A percentile compares a stretch with the other conserved stretches of the same genome.
Evolutionary conservation across 2,329 filamentous ascomycete genomes (phyloP).

Genomic region (Blastomyces emzantsi): DNA sequence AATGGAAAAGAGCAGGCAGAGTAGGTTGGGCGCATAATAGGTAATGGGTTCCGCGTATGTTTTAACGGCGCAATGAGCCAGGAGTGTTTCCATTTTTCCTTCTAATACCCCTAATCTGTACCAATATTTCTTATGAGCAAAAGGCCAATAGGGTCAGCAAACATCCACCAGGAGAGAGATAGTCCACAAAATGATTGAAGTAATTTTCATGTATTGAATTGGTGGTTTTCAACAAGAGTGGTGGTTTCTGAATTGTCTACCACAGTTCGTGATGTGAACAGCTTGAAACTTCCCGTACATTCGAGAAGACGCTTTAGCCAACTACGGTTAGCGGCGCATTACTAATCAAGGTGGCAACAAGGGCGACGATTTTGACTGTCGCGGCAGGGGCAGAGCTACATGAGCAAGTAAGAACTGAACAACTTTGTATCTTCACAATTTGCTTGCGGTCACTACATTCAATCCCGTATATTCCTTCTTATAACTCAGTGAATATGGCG

Average conservation of each 20-base stretch:
- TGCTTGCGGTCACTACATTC: not conserved
- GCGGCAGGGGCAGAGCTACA: not conserved
- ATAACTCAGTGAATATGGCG: constrained; percentile 53
- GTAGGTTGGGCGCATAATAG: not conserved
- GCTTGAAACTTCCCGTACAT: not conserved
- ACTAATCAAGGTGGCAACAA: not conserved
- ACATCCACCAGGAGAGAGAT: not conserved
- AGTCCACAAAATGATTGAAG: not conserved
- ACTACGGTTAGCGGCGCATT: not conserved
- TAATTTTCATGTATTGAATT: not conserved
- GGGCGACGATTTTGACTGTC: not conserved
- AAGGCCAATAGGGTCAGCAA: not conserved
- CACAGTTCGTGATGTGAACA: not conserved
- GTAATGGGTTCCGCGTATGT: not conserved
- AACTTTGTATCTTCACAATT: not conserved
- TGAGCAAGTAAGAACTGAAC: not conserved
- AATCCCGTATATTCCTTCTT: not conserved
- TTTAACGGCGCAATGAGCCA: not conserved
- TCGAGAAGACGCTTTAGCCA: not conserved
- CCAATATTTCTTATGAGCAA: not conserved
- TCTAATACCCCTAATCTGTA: not conserved
- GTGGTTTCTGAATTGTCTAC: too few species aligned
- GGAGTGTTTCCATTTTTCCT: not conserved
- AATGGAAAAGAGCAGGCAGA: not conserved
- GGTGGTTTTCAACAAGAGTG: not conserved